A percentile compares a stretch with the other conserved stretches of the same genome.
phyloP scores from a whole-genome alignment of 345 rosid species.

The Bretschneidera sinensis region DNA sequence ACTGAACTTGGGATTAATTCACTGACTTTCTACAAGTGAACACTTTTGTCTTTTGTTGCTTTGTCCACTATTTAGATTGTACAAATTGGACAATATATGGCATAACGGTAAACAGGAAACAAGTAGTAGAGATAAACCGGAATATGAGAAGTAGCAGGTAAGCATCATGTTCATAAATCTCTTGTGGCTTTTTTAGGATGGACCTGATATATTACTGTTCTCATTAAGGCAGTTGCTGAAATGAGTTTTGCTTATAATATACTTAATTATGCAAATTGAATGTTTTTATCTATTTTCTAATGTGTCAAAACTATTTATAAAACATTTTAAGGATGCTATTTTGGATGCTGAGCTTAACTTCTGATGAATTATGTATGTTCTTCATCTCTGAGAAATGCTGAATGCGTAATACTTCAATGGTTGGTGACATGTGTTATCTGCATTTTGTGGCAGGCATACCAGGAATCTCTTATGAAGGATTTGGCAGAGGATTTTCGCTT shows the following conservation, averaged over 20 bases:
- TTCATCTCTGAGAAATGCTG: neutral
- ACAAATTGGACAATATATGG: conserved; percentile 44
- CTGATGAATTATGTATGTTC: neutral
- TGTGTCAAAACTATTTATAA: neutral
- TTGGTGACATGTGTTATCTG: conserved; percentile 1
- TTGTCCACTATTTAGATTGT: conserved; percentile 1
- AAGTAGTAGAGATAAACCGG: conserved; percentile 34
- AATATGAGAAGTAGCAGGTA: conserved; percentile 43
- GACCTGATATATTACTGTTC: neutral
- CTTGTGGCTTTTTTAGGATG: neutral
- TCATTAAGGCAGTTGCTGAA: neutral
- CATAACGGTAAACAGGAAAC: conserved; percentile 32
- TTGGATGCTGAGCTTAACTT: neutral
- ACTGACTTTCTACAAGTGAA: neutral
- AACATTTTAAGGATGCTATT: neutral
- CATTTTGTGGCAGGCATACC: conserved; percentile 28
- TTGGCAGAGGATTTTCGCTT: conserved; percentile 64
- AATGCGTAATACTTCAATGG: neutral
- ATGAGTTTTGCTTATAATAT: neutral
- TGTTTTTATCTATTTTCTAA: too few relatives aligned
- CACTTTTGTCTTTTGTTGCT: neutral
- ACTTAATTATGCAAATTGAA: too few relatives aligned
- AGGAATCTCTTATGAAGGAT: conserved; percentile 68
- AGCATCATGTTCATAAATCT: conserved; percentile 3
- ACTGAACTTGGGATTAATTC: too few relatives aligned